A percentile compares a stretch with the other conserved stretches of the same genome.
Evolutionary conservation across 345 rosid species (phyloP).

Genomic region (Balakata baccata): DNA sequence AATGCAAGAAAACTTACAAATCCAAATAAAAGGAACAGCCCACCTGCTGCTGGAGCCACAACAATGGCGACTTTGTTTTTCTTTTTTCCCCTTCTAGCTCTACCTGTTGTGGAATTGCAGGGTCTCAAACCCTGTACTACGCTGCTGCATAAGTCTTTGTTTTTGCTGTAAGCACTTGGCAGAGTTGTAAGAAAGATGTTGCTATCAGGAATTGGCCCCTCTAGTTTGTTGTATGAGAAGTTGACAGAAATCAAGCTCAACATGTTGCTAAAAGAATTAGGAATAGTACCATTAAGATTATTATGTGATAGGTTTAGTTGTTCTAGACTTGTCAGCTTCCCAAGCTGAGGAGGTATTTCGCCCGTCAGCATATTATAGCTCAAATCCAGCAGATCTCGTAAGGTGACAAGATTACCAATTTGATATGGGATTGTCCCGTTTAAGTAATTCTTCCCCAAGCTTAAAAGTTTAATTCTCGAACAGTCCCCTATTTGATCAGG

Average conservation of each 20-base stretch:
- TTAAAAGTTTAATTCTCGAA: conserved; percentile 10
- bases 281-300: conserved; percentile 32
- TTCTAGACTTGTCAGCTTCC: conserved; percentile 30
- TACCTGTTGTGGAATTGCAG: conserved; percentile 14
- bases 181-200: conserved; percentile 24
- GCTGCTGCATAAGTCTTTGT: conserved; percentile 34
- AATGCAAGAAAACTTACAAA: conserved; percentile 15
- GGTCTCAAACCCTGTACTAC: conserved; percentile 16
- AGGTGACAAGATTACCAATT: conserved; percentile 30
- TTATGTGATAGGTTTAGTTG: conserved; percentile 37
- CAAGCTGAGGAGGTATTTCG: conserved; percentile 36
- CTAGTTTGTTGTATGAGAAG: conserved; percentile 37
- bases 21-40: conserved; percentile 13
- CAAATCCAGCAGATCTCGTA: conserved; percentile 38
- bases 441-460: conserved; percentile 22
- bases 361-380: conserved; percentile 37
- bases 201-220: conserved; percentile 42
- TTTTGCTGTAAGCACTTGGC: conserved; percentile 24
- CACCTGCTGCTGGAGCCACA: conserved; percentile 19
- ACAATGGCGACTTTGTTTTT: conserved; percentile 8
- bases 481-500: conserved; percentile 30
- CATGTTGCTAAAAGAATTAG: conserved; percentile 31
- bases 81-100: neutral
- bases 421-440: conserved; percentile 27
- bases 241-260: conserved; percentile 29